A percentile compares a stretch with the other conserved stretches of the same genome.
phyloP scores from a whole-genome alignment of 441 rosid genomes.

The Raphanus hybrid region DNA sequence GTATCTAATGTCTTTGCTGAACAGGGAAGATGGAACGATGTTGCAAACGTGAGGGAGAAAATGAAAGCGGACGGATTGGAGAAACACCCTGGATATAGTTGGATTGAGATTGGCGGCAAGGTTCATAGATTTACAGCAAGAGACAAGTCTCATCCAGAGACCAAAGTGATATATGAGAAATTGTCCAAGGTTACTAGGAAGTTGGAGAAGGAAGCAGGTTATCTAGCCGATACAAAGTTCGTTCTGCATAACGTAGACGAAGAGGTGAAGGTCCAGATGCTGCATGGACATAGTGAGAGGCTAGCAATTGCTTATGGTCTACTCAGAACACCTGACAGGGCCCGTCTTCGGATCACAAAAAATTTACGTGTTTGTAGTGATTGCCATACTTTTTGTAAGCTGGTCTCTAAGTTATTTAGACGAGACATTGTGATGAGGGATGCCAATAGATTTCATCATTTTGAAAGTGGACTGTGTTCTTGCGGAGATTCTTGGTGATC shows the following conservation, averaged over 20 bases:
- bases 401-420: conserved; percentile 64
- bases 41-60: conserved; percentile 60
- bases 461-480: conserved; percentile 72
- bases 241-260: conserved; percentile 70
- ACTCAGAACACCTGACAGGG: conserved; percentile 52
- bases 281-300: conserved; percentile 86
- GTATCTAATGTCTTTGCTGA: conserved; percentile 83
- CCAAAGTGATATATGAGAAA: conserved; percentile 55
- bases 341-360: conserved; percentile 65
- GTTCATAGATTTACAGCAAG: conserved; percentile 65
- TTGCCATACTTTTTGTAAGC: conserved; percentile 81
- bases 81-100: conserved; percentile 90
- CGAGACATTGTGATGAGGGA: conserved; percentile 76
- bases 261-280: conserved; percentile 69
- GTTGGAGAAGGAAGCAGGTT: conserved; percentile 66
- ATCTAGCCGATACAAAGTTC: conserved; percentile 69
- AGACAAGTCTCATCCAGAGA: conserved; percentile 71
- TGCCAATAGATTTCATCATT: conserved; percentile 88
- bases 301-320: conserved; percentile 79
- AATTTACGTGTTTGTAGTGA: conserved; percentile 84
- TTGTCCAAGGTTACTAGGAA: conserved; percentile 57
- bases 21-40: conserved; percentile 74
- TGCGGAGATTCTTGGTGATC: conserved; percentile 82
- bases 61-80: conserved; percentile 76
- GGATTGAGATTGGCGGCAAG: conserved; percentile 73